Base-by-base conservation (phyloP, 345 rosid genomes). In the Cochlearia excelsa region DNA sequence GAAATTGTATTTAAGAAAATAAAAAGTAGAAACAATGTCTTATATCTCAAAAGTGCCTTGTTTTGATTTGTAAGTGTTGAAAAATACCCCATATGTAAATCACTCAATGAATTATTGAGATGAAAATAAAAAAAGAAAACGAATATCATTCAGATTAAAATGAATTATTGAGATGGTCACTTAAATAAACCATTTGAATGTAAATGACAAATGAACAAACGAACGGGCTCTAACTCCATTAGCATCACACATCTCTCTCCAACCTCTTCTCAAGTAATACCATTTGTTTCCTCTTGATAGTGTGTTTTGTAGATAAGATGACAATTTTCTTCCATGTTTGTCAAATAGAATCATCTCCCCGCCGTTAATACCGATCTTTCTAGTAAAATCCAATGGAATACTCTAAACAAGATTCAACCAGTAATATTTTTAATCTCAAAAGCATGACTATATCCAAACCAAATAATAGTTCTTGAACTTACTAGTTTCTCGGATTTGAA, bases 191-290 rank as follows among this genome's bases (percentile, higher is more conserved):
- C 23, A 16, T 16, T 16, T 16, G 23, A 16, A 16, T 16, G 23
- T 16, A 16, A 16, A 16, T 16, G 23, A 16, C 23, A 16, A 16
- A 16, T 16, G 23, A 16, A 16, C 23, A 16, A 16, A 16, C 23
- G 23, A 16, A 16, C 23, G 23, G 23, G 23, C 52, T 9, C 27
- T n/a, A 9, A 69, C 73, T 26, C 63, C 73, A 69, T 69, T 69
- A 1, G 68, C 57, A 54, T 47, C 10, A 4, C 73, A 69, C 68
- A 69, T 46, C 57, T 69, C 68, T 69, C 51, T 69, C 68, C 73
- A 69, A 9, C 73, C 73, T 41, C 34, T 50, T 61, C 73, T 69
- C 56, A 61, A 4, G 35, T 69, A 69, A 61, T n/a, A 47, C 68
- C 57, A 69, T 48, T 27, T 57, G 27, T 8, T 54, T 41, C 63